Percentiles rank a stretch among this genome's conserved stretches.
phyloP scores from a whole-genome alignment of 139 green algal species.

The Diplosphaera chodatii region DNA sequence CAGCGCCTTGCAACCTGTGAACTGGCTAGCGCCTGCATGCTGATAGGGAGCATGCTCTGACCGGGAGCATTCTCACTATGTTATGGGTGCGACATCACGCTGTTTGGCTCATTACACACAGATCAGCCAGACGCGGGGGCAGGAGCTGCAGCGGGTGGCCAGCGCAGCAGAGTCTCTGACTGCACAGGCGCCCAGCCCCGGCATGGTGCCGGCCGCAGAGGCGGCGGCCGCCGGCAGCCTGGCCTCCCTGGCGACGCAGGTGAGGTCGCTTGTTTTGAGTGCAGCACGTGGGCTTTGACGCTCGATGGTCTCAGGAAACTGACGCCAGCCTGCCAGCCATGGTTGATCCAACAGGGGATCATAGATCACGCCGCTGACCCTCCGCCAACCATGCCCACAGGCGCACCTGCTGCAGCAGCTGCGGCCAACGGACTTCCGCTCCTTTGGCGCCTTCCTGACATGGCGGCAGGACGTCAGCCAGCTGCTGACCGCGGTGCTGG shows the following conservation, averaged over 20 bases:
- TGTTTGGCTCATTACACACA: too few relatives aligned
- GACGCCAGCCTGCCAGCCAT: too few relatives aligned
- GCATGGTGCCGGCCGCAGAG: not conserved
- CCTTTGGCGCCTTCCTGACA: slow-evolving; percentile 41
- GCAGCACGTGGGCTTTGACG: too few relatives aligned
- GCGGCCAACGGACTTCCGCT: slow-evolving; percentile 32
- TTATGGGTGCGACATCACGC: too few relatives aligned
- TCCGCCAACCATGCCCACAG: too few relatives aligned
- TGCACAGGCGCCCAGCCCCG: not conserved
- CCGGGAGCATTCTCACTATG: too few relatives aligned
- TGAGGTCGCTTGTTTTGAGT: not conserved
- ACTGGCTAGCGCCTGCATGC: too few relatives aligned
- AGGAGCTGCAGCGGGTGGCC: not conserved
- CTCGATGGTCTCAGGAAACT: too few relatives aligned
- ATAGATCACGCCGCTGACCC: too few relatives aligned
- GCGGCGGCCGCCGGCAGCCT: not conserved
- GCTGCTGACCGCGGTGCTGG: slow-evolving; percentile 31
- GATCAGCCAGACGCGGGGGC: not conserved
- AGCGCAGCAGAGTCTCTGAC: not conserved
- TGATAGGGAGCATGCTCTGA: too few relatives aligned
- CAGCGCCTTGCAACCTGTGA: too few relatives aligned
- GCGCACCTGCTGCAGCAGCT: slow-evolving; percentile 40
- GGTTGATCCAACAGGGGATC: too few relatives aligned
- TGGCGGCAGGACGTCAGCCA: slow-evolving; percentile 40
- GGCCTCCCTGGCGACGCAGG: not conserved